Evolutionary conservation across 1,284 basidiomycete species (phyloP).

Genomic region (Marasmius tenuissimus): DNA sequence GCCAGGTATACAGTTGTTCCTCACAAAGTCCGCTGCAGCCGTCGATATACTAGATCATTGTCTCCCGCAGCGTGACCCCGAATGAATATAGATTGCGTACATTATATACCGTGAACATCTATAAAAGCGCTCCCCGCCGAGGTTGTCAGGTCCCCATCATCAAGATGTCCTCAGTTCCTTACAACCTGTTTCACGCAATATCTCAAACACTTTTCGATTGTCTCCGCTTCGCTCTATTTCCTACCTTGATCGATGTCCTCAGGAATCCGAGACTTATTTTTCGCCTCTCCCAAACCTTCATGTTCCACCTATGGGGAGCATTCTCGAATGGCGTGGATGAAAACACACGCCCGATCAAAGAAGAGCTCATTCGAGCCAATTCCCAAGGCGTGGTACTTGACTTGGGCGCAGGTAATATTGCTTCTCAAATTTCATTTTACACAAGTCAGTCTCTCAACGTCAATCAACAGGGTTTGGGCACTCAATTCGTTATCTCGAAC

Average conservation of each 20-base stretch:
- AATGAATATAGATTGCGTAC: no score
- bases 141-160: not conserved
- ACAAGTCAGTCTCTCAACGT: not conserved
- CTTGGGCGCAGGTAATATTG: constrained; percentile 60
- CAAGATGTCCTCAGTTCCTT: not conserved
- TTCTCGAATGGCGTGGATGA: constrained; percentile 54
- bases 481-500: constrained; percentile 57
- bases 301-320: constrained; percentile 47
- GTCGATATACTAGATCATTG: no score
- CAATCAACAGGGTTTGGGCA: constrained; percentile 40
- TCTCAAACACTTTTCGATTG: not conserved
- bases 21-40: no score
- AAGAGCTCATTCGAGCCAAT: constrained; percentile 48
- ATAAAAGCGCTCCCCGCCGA: not conserved
- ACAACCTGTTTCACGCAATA: not conserved
- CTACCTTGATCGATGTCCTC: not conserved
- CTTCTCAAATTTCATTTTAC: not conserved
- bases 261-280: not conserved
- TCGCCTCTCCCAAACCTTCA: not conserved
- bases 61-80: no score
- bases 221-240: not conserved
- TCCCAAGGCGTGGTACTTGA: constrained; percentile 67
- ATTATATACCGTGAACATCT: no score
- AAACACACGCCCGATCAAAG: constrained; percentile 41
- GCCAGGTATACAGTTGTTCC: no score